Evolutionary conservation across 2,329 filamentous ascomycete species (phyloP), one percentile per base, ranked within the genome.

Genomic region (Talaromyces sp.): DNA sequence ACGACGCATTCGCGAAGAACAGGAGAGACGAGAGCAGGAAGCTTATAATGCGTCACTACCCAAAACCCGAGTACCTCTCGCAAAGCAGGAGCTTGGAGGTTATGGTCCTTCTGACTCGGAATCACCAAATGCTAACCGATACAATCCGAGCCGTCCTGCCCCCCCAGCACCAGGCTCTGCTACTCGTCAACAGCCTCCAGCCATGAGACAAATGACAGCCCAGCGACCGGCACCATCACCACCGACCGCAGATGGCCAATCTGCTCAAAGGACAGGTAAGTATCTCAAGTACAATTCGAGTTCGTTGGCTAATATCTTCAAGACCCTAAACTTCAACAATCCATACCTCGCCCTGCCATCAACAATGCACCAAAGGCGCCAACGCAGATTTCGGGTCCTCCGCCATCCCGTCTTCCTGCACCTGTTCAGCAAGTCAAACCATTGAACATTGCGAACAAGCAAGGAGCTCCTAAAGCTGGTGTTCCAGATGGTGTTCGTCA

Each of bases 1-100:
- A 41, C 86, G 88, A 45, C 78, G 76, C 43, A 71, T 74, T 62
- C 74, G 79, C 31, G 78, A 79, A 68, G 89, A 92, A 70, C 86
- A 88, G 72, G 85, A 85, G 62, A 85, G 91, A 63, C 87, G 89
- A 69, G 92, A 97, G 60, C 83, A 91, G 70, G 93, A 95, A 74
- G 91, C 88, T 19, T 97, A 97, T 78, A 97, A 98, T 76, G 90
- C 92, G 41, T 92, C 91, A 27, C 81, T 97, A 66, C 94, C 93
- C 37, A 90, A 96, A 82, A 88, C 85, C 68, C 92, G 91, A 75
- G 81, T 88, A 11, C 91, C 92, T 2, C 73, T 95, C 69, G 93
- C 93, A 37, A 92, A 98, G 76, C 93, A 97, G 78, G 95, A 98
- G 77, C 81, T 98, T 70, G 92, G 91, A 65, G 88, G 89, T 37